Evolutionary conservation across 202 grass and related monocot species (phyloP).

Genomic region (Dendrocalamus latiflorus): DNA sequence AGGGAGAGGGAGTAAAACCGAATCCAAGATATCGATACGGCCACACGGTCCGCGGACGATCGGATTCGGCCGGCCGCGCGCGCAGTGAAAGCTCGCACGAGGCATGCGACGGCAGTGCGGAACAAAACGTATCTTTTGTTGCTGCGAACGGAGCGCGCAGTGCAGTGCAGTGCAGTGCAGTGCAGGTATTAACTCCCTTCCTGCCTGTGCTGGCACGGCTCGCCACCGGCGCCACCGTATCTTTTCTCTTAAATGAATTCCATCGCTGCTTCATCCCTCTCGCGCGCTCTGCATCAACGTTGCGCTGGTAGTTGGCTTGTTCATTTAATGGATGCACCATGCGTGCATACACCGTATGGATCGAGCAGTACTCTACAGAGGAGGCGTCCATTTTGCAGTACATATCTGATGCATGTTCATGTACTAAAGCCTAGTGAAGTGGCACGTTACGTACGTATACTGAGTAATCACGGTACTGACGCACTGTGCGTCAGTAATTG

Average conservation of each 20-base stretch:
- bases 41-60: background rate
- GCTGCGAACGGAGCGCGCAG: background rate
- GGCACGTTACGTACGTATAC: background rate
- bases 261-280: background rate
- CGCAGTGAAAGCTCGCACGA: background rate
- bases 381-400: background rate
- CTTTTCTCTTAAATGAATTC: constrained; percentile 17
- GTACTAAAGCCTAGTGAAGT: too few species aligned
- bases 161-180: too few species aligned
- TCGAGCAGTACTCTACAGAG: background rate
- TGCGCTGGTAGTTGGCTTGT: background rate
- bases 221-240: background rate
- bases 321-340: background rate
- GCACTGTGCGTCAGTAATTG: background rate
- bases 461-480: background rate
- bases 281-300: too few species aligned
- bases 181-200: constrained; percentile 16
- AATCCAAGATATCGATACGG: constrained; percentile 29
- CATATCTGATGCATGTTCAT: background rate
- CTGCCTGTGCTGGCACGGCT: background rate
- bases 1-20: background rate
- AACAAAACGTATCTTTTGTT: constrained; percentile 24
- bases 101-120: too few species aligned
- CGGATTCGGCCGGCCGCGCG: constrained; percentile 8
- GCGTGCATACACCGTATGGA: background rate